phyloP scores from a whole-genome alignment of 2,329 filamentous ascomycete species.

The Ambrosiella xylebori region DNA sequence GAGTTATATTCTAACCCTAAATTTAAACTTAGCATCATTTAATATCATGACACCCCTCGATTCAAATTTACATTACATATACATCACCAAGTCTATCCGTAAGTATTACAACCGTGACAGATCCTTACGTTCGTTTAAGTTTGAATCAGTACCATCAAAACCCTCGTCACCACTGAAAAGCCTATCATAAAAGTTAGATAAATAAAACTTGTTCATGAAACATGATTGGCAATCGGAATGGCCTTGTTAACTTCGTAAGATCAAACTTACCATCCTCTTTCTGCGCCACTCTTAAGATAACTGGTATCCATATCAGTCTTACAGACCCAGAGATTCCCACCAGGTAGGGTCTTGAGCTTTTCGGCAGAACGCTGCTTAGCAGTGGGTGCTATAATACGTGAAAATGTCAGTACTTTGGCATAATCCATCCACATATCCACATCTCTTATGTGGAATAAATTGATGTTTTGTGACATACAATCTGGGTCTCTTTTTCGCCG shows the following conservation, averaged over 20 bases:
- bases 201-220: background rate
- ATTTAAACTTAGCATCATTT: background rate
- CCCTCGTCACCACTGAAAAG: conserved; percentile 8
- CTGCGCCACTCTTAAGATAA: conserved; percentile 62
- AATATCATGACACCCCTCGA: background rate
- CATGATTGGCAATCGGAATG: conserved; percentile 9
- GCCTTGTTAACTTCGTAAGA: background rate
- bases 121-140: background rate
- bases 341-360: background rate
- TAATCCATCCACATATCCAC: background rate
- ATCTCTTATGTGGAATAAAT: no score
- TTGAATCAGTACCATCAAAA: conserved; percentile 7
- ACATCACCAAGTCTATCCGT: background rate
- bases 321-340: conserved; percentile 62
- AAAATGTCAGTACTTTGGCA: background rate
- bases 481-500: conserved; percentile 9
- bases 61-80: background rate
- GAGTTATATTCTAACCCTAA: background rate
- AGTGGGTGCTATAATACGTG: background rate
- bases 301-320: conserved; percentile 68
- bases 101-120: background rate
- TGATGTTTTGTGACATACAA: background rate
- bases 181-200: background rate
- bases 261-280: conserved; percentile 63
- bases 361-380: background rate